A percentile compares a stretch with the other conserved stretches of the same genome.
These are phyloP conservation scores for Ettlia oleoabundans DNA, from an alignment of 139 green algal species.

Conservation along the genomic window DNA sequence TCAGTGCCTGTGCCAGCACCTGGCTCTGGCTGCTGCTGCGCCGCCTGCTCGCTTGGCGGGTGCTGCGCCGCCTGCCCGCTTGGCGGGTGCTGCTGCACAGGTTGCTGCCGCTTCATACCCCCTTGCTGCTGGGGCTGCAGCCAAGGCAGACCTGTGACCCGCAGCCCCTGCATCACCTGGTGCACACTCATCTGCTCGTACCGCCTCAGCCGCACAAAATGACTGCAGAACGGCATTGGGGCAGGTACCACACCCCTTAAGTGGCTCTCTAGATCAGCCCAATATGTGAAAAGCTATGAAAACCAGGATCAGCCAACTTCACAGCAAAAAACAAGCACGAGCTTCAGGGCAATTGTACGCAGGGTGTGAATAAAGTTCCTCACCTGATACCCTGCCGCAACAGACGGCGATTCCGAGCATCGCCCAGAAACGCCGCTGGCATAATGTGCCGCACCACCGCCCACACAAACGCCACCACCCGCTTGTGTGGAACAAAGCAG, in stretches of 20 bases:
- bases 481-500: constrained; percentile 50
- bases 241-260: too few relatives aligned
- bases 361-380: background rate
- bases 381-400: constrained; percentile 50
- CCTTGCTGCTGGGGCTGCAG: constrained; percentile 19
- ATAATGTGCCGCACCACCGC: constrained; percentile 61
- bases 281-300: background rate
- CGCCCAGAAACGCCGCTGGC: constrained; percentile 68
- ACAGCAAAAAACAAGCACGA: background rate
- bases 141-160: constrained; percentile 49
- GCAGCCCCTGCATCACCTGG: constrained; percentile 61
- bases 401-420: constrained; percentile 37
- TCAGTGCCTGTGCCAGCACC: too few relatives aligned
- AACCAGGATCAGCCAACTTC: background rate
- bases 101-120: constrained; percentile 11
- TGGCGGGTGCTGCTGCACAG: too few relatives aligned
- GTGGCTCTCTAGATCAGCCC: too few relatives aligned
- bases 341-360: too few relatives aligned
- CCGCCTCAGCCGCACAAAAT: constrained; percentile 70
- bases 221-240: background rate
- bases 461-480: constrained; percentile 77
- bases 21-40: background rate
- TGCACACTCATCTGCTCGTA: constrained; percentile 77
- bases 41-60: background rate
- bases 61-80: too few relatives aligned